Percentiles rank a stretch among this genome's conserved stretches.
These are phyloP conservation scores for Penicillium flavigenum DNA, from an alignment of 495 filamentous ascomycete genomes.

Conservation along the genomic window DNA sequence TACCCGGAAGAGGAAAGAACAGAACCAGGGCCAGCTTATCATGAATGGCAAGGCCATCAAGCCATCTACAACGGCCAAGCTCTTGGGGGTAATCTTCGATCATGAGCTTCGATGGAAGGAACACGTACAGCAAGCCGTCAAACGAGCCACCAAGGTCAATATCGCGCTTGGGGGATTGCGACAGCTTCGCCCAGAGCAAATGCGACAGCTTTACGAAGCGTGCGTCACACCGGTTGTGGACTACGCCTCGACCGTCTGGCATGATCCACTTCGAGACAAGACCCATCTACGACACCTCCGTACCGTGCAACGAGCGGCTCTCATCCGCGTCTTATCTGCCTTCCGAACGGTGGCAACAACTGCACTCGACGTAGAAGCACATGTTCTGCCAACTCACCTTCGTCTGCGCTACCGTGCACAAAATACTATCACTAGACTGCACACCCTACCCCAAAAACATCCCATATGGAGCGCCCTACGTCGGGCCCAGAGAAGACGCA, in stretches of 20 bases:
- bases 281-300: neutral
- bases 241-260: constrained; percentile 2
- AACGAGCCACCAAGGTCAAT: constrained; percentile 19
- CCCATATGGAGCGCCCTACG: constrained; percentile 9
- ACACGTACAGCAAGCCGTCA: constrained; percentile 22
- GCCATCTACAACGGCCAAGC: too few relatives aligned
- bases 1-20: too few relatives aligned
- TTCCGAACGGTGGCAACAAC: neutral
- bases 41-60: too few relatives aligned
- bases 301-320: neutral
- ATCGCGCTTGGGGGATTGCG: constrained; percentile 19
- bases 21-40: too few relatives aligned
- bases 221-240: constrained; percentile 16
- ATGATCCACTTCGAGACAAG: neutral
- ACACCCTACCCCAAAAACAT: neutral
- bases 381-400: constrained; percentile 1
- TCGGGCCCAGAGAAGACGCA: constrained; percentile 16
- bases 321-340: constrained; percentile 1
- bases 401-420: constrained; percentile 2
- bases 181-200: constrained; percentile 24
- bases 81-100: constrained; percentile 21
- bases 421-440: neutral
- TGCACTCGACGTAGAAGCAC: neutral
- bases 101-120: constrained; percentile 25
- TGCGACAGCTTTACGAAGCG: constrained; percentile 26